Evolutionary conservation across 1,139 yeast genomes (phyloP).

Genomic region (Nakaseomyces nivariensis): DNA sequence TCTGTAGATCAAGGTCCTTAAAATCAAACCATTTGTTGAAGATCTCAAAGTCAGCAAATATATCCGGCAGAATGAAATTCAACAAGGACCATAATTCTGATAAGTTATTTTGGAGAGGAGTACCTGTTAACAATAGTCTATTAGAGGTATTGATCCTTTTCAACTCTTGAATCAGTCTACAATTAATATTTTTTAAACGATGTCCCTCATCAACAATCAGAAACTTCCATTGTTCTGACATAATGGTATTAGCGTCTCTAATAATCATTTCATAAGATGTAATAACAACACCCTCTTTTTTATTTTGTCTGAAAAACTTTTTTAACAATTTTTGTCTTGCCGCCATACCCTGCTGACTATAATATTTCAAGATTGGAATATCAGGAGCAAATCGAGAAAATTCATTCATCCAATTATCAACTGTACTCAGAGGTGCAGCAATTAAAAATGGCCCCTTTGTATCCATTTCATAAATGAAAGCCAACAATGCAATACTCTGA

Average conservation of each 20-base stretch:
- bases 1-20: constrained; percentile 34
- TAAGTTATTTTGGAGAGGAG: constrained; percentile 85
- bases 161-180: constrained; percentile 59
- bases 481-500: constrained; percentile 71
- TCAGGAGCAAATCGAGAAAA: constrained; percentile 63
- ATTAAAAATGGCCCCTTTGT: constrained; percentile 76
- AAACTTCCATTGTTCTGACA: constrained; percentile 55
- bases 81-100: constrained; percentile 84
- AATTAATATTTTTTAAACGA: constrained; percentile 72
- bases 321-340: constrained; percentile 39
- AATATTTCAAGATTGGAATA: constrained; percentile 52
- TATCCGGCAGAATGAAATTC: constrained; percentile 84
- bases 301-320: constrained; percentile 26
- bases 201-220: constrained; percentile 96
- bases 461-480: constrained; percentile 71
- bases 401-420: constrained; percentile 77
- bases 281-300: constrained; percentile 43
- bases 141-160: constrained; percentile 59
- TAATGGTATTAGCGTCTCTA: constrained; percentile 47
- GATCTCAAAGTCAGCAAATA: constrained; percentile 77
- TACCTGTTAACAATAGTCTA: constrained; percentile 75
- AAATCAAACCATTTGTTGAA: constrained; percentile 94
- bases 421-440: constrained; percentile 81
- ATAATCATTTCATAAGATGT: constrained; percentile 80
- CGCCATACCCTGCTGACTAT: constrained; percentile 45